Percentiles rank a stretch among this genome's conserved stretches.
phyloP scores from a whole-genome alignment of 805 yeast genomes.

The Ogataea nakhonphanomensis region DNA sequence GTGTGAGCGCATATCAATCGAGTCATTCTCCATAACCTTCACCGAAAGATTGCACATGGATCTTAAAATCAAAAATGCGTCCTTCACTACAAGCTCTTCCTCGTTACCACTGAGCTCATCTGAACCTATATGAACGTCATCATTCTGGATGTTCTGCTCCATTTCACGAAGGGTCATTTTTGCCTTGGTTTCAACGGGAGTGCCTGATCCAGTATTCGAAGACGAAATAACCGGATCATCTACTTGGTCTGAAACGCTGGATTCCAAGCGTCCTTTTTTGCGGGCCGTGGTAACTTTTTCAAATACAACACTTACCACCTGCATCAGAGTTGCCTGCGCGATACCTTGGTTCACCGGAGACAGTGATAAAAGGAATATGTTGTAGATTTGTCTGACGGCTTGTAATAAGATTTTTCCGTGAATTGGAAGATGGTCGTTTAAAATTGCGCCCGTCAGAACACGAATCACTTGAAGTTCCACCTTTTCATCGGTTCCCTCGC shows the following conservation, averaged over 20 bases:
- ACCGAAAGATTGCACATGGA: slow-evolving; percentile 93
- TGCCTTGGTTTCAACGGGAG: slow-evolving; percentile 7
- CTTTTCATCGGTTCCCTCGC: slow-evolving; percentile 86
- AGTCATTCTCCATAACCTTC: slow-evolving; percentile 73
- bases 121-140: slow-evolving; percentile 49
- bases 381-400: slow-evolving; percentile 91
- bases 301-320: slow-evolving; percentile 81
- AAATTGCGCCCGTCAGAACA: slow-evolving; percentile 83
- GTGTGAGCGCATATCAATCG: slow-evolving; percentile 83
- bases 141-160: slow-evolving; percentile 49
- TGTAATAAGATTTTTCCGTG: slow-evolving; percentile 87
- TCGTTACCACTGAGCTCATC: slow-evolving; percentile 46
- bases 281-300: slow-evolving; percentile 48
- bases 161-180: slow-evolving; percentile 56
- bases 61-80: slow-evolving; percentile 88
- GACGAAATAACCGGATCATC: slow-evolving; percentile 3
- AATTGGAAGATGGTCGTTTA: slow-evolving; percentile 75
- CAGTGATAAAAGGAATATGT: slow-evolving; percentile 81
- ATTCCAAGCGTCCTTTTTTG: slow-evolving; percentile 4
- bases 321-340: slow-evolving; percentile 94
- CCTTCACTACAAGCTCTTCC: slow-evolving; percentile 73
- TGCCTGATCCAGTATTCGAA: neutral
- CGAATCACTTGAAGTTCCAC: slow-evolving; percentile 91
- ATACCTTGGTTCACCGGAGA: slow-evolving; percentile 83
- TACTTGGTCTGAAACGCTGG: slow-evolving; percentile 1